A percentile compares a stretch with the other conserved stretches of the same genome.
These are phyloP conservation scores for Aspergillus terreus DNA, from an alignment of 2,329 filamentous ascomycete species.

Conservation along the genomic window DNA sequence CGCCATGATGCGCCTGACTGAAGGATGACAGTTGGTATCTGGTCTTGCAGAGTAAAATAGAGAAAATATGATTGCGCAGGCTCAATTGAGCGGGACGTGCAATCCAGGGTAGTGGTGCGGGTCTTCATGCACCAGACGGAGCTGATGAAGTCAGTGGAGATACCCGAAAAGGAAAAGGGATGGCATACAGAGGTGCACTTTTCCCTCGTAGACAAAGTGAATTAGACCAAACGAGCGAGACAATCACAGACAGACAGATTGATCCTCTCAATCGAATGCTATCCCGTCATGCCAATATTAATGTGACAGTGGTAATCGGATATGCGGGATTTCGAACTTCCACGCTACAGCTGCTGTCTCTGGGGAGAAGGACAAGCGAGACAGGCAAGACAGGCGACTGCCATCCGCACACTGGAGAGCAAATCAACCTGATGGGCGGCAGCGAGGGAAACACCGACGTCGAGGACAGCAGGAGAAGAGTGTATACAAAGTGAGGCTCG, in stretches of 20 bases:
- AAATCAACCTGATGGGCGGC: constrained; percentile 1
- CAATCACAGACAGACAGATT: no score
- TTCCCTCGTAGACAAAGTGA: no score
- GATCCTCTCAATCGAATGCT: no score
- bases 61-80: no score
- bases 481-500: constrained; percentile 1
- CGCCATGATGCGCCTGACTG: constrained; percentile 10
- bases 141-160: background rate
- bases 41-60: no score
- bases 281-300: background rate
- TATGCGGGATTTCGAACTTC: background rate
- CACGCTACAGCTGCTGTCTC: background rate
- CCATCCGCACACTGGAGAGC: constrained; percentile 1
- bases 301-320: background rate
- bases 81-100: no score
- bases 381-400: constrained; percentile 6
- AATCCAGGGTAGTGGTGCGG: no score
- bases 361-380: background rate
- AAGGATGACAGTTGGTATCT: background rate
- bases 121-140: no score
- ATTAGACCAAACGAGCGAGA: no score
- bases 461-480: background rate
- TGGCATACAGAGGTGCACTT: background rate
- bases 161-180: background rate
- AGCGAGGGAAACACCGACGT: constrained; percentile 1